Base-by-base conservation (phyloP, 306 rosid species). In the Fagus sylvatica region DNA sequence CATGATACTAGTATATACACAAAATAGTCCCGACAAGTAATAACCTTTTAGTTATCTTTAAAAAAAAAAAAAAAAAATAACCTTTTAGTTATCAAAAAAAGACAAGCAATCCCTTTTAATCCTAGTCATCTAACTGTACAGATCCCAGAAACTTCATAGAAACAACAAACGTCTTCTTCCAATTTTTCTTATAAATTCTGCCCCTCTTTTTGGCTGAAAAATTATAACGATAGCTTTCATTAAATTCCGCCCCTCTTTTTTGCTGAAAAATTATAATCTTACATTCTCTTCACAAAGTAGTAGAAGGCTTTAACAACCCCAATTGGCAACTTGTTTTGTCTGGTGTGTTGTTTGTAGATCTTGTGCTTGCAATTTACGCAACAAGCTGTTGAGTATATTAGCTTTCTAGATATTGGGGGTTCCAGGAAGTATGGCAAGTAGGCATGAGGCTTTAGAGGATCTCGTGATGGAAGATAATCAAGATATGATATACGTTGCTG, bases 401-500 rank as follows among this genome's bases (percentile, higher is more conserved):
- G 85, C 72, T 83, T 78, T 75, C 85, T 81, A 33, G 81, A 85
- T 15, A 62, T 30, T 53, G n/a, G 36, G 70, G 41, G 41, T 76
- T 51, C 77, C 83, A 36, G 78, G 74, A 69, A 66, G 81, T 39
- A 85, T 84, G 91, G 69, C 55, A 5, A 78, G 76, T 4, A 70
- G 75, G 55, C 74, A 84, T 78, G 95, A 83, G 79, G 79, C 73
- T 75, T 76, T 71, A 7, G 83, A 83, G 76, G 91, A 76, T 74
- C 39, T 15, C 28, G 79, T 67, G 77, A 78, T 55, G 6, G 81
- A n/a, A n/a, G n/a, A n/a, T n/a, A n/a, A n/a, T n/a, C n/a, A 83
- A 60, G 93, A 89, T 56, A 78, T 77, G 48, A 57, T 95, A 53
- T 82, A 81, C 57, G 99, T 93, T 62, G 93, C 97, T 13, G 91